A percentile compares a stretch with the other conserved stretches of the same genome.
These are phyloP conservation scores for Ascochyta koolunga DNA, from an alignment of 2,329 filamentous ascomycete species.

Conservation along the genomic window DNA sequence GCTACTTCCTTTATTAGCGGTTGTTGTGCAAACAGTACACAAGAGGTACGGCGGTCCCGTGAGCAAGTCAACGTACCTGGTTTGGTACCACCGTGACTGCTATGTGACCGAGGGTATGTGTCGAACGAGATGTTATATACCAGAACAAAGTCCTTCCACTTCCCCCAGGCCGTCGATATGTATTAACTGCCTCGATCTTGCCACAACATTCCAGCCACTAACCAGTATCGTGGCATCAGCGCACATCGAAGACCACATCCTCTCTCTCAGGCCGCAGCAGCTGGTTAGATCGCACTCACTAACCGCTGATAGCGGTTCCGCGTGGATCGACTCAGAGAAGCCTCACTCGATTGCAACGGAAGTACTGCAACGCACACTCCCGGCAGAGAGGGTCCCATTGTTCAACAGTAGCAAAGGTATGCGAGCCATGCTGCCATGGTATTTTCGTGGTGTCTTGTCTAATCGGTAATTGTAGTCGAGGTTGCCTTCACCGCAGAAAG, in stretches of 20 bases:
- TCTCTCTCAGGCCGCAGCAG: not conserved
- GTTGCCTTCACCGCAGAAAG: not conserved
- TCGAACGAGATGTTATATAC: not conserved
- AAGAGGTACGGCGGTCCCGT: conserved; percentile 12
- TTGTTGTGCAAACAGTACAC: conserved; percentile 3
- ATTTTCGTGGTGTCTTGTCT: not conserved
- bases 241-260: not conserved
- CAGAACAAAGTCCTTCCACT: not conserved
- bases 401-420: conserved; percentile 2
- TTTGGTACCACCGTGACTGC: not conserved
- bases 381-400: not conserved
- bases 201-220: not conserved
- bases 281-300: not conserved
- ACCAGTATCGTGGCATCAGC: conserved; percentile 6
- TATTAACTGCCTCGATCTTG: not conserved
- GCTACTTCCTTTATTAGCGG: conserved; percentile 3
- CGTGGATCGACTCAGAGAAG: conserved; percentile 3
- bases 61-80: not conserved
- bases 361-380: not conserved
- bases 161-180: not conserved
- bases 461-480: not conserved
- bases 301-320: not conserved
- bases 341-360: not conserved
- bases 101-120: conserved; percentile 2
- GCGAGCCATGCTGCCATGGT: not conserved